These are phyloP conservation scores for Zymoseptoria brevis DNA, from an alignment of 2,329 filamentous ascomycete species.

Conservation along the genomic window DNA sequence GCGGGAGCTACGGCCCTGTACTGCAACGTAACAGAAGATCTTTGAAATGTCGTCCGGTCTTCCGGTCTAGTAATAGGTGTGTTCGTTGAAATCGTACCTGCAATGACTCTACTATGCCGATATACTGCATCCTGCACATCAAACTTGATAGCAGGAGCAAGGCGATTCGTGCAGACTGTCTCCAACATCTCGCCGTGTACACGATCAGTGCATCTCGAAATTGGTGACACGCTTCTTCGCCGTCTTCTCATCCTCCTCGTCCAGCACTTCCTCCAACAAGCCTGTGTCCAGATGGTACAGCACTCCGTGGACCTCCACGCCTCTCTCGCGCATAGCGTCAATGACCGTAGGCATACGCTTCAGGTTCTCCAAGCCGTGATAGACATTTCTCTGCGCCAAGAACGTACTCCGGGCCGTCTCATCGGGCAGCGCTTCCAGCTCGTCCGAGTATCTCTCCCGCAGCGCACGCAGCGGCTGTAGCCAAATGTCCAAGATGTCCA, in stretches of 20 bases:
- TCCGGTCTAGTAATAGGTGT: background rate
- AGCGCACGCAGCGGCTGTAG: slow-evolving; percentile 49
- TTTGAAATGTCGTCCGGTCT: background rate
- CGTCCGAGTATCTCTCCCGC: slow-evolving; percentile 45
- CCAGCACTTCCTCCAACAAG: slow-evolving; percentile 43
- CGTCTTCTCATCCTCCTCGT: slow-evolving; percentile 32
- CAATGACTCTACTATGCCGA: background rate
- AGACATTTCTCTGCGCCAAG: slow-evolving; percentile 70
- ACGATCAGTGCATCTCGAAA: slow-evolving; percentile 17
- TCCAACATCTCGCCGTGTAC: background rate
- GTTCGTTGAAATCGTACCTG: background rate
- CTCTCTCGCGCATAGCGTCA: slow-evolving; percentile 62
- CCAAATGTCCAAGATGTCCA: slow-evolving; percentile 56
- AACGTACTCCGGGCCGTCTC: slow-evolving; percentile 47
- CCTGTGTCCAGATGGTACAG: slow-evolving; percentile 60
- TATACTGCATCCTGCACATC: background rate
- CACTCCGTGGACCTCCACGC: slow-evolving; percentile 67
- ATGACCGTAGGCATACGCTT: slow-evolving; percentile 61
- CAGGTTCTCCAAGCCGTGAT: slow-evolving; percentile 57
- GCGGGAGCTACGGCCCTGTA: too few species aligned
- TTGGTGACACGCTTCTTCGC: slow-evolving; percentile 13
- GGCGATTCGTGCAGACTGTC: background rate
- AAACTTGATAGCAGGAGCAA: background rate
- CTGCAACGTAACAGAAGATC: too few species aligned
- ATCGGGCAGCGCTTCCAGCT: slow-evolving; percentile 40